Evolutionary conservation across 192 early-diverging fungal species (phyloP), one percentile per base, ranked within the genome.

Genomic region (Mortierella alpina): DNA sequence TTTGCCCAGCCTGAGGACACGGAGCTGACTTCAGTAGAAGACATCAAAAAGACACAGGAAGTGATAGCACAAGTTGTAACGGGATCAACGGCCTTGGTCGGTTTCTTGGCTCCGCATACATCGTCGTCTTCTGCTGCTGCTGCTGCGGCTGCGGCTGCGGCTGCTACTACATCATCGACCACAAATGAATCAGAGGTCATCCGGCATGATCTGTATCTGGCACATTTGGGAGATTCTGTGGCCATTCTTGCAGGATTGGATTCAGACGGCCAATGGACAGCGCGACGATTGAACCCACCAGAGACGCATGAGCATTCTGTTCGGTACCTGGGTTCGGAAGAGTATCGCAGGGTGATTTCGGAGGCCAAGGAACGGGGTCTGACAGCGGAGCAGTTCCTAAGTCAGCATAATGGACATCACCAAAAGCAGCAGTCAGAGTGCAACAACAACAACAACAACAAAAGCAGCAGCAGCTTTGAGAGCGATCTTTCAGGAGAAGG

Each of bases 231-330:
- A 2, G 76, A 80, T 47, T 66, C 63, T 39, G 65, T 80, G 11
- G 76, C 70, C 17, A 71, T 80, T 23, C 39, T 80, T 5, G 76
- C 76, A 42, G 76, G 76, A 18, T 56, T 62, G 6, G 59, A 80
- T n/a, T 46, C 50, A 0, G 7, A 61, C 6, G 76, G 70, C 9
- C 57, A 72, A 53, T 80, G 76, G 76, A 70, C 63, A 9, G 70
- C 70, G 11, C 62, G 46, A 0, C 63, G 76, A 5, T 39, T 80
- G 41, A 80, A 80, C 57, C 76, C 76, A 17, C 76, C 76, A 7
- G 70, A 80, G 52, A 58, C 47, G 9, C 55, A 80, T n/a, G 76
- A 80, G n/a, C 76, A 80, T 46, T 80, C 76, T 0, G 76, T 80
- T 12, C 70, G 76, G 4, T 80, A 80, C 50, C 58, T 14, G 5